Conservation (phyloP, 2,329 filamentous ascomycete genomes). For the Magnaporthiopsis rhizophila region DNA sequence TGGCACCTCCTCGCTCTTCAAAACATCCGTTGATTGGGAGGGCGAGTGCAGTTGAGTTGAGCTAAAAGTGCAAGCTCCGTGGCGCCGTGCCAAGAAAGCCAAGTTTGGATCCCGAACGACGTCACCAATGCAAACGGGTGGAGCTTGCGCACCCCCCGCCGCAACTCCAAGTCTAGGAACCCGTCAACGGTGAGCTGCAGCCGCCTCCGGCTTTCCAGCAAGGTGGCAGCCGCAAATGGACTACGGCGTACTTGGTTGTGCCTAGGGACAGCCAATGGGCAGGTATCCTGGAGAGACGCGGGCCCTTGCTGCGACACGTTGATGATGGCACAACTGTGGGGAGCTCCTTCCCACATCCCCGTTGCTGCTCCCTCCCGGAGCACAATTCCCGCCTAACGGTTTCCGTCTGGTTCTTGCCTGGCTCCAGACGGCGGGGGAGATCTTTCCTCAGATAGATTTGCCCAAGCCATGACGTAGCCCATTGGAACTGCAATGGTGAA, state of each 20-base stretch:
- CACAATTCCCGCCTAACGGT: neutral
- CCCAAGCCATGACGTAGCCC: neutral
- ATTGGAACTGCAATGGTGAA: neutral
- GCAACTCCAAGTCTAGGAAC: neutral
- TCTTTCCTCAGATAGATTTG: neutral
- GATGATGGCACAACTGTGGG: neutral
- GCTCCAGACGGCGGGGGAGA: neutral
- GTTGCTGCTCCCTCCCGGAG: neutral
- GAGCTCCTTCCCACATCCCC: neutral
- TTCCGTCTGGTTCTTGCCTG: neutral
- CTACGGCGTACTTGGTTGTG: neutral
- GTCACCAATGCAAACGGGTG: neutral
- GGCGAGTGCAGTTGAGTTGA: neutral
- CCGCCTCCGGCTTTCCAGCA: neutral
- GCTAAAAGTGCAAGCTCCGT: neutral
- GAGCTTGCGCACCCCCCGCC: neutral
- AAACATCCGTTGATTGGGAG: too few relatives aligned
- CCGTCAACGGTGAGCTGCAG: too few relatives aligned
- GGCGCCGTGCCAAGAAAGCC: neutral
- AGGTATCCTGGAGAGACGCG: too few relatives aligned
- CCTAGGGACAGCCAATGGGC: neutral
- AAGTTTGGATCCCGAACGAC: neutral
- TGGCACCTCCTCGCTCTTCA: too few relatives aligned
- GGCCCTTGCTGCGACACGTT: neutral
- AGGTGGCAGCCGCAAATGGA: neutral